Base-by-base conservation (phyloP, 192 early-diverging fungal genomes). In the Spizellomyces punctatus region DNA sequence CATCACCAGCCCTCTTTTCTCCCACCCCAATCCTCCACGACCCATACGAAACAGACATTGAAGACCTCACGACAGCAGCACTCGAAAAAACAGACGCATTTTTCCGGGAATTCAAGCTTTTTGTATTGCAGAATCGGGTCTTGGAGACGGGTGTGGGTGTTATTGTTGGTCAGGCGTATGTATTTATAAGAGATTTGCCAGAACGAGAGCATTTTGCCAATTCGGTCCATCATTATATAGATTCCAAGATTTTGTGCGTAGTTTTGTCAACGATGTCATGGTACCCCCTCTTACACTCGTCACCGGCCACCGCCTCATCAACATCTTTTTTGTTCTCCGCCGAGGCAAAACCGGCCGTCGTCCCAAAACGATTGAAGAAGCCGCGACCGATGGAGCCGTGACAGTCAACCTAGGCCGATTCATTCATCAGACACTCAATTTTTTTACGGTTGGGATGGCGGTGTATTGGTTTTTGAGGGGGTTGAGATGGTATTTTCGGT, bases 181-280 rank as follows among this genome's bases (percentile, higher is more conserved):
- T 36, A 36, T 36, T n/a, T n/a, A n/a, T n/a, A n/a, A n/a, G n/a
- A n/a, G n/a, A n/a, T n/a, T n/a, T n/a, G n/a, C n/a, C n/a, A n/a
- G n/a, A n/a, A n/a, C n/a, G n/a, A n/a, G n/a, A n/a, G n/a, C n/a
- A n/a, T n/a, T n/a, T n/a, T n/a, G n/a, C n/a, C n/a, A n/a, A n/a
- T n/a, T n/a, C n/a, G n/a, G n/a, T n/a, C n/a, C n/a, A n/a, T n/a
- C n/a, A n/a, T n/a, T n/a, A 36, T 36, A 36, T 3, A 36, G 27
- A 41, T 67, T 67, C 59, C 59, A 67, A 41, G 66, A 67, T 2
- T 12, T 67, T 10, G 52, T 67, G 2, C 52, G 66, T 16, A 62
- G 55, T 41, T 67, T 67, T 64, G 66, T 67, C 52, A 67, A 67
- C 46, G 66, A 67, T 41, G 56, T 67, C 8, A 14, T 67, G 63